Evolutionary conservation across 352 stramenopile species (phyloP).

Genomic region (Phytophthora rubi): DNA sequence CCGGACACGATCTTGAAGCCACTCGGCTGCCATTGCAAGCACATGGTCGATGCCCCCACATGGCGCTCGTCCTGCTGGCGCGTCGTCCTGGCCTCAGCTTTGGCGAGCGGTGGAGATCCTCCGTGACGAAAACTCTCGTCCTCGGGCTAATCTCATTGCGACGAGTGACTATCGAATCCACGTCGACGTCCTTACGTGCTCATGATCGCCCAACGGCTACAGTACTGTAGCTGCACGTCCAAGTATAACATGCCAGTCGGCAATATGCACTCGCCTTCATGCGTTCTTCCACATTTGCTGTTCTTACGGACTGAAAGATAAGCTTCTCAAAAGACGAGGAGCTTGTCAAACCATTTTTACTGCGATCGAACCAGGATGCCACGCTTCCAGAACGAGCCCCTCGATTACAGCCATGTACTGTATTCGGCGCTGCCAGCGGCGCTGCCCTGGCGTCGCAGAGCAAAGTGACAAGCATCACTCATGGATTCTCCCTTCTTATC

Average conservation of each 20-base stretch:
- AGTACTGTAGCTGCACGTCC: too few species aligned
- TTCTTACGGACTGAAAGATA: too few species aligned
- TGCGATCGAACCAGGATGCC: not conserved
- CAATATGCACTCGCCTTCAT: too few species aligned
- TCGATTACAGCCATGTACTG: not conserved
- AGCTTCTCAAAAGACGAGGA: too few species aligned
- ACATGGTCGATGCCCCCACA: not conserved
- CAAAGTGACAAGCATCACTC: not conserved
- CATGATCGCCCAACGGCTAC: not conserved
- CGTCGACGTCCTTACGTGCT: not conserved
- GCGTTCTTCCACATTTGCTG: not conserved
- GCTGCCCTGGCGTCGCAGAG: not conserved
- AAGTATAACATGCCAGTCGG: not conserved
- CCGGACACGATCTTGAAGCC: not conserved
- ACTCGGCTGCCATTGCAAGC: not conserved
- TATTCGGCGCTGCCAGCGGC: not conserved
- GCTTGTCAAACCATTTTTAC: not conserved
- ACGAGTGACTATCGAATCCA: constrained; percentile 2
- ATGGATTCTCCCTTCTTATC: not conserved
- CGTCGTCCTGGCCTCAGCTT: not conserved
- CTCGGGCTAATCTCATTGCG: not conserved
- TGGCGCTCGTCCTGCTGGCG: not conserved
- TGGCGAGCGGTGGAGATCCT: not conserved
- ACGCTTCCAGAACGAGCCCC: not conserved
- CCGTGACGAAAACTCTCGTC: constrained; percentile 1